Conservation (phyloP, 2,329 filamentous ascomycete genomes). For the Sporothrix sp. region DNA sequence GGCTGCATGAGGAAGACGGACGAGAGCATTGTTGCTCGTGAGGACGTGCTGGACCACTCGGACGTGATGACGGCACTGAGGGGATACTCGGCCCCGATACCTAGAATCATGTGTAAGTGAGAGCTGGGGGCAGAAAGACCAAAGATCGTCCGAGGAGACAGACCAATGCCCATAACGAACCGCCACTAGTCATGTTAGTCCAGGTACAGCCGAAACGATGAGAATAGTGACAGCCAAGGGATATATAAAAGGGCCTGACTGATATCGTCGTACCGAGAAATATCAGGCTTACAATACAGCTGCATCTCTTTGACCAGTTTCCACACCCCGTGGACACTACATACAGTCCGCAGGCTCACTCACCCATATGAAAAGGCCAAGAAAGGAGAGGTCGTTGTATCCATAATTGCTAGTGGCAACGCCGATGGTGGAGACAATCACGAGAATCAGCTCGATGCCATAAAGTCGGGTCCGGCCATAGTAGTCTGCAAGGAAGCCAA, state of each 20-base stretch:
- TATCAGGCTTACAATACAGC: too few relatives aligned
- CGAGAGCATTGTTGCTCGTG: slow-evolving; percentile 58
- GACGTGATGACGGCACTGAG: slow-evolving; percentile 57
- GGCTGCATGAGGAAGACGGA: slow-evolving; percentile 62
- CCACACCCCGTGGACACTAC: neutral
- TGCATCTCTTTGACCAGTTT: too few relatives aligned
- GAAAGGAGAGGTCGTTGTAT: slow-evolving; percentile 39
- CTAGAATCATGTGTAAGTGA: slow-evolving; percentile 24
- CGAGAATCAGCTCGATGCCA: slow-evolving; percentile 46
- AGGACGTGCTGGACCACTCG: slow-evolving; percentile 53
- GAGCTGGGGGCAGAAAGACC: neutral
- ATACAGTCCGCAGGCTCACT: slow-evolving; percentile 9
- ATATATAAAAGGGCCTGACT: neutral
- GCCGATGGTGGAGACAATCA: slow-evolving; percentile 48
- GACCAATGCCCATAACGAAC: slow-evolving; percentile 43
- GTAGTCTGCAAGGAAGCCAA: slow-evolving; percentile 44
- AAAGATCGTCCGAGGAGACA: neutral
- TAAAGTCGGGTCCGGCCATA: slow-evolving; percentile 47
- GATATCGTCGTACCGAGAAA: too few relatives aligned
- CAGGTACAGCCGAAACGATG: neutral
- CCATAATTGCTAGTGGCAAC: slow-evolving; percentile 43
- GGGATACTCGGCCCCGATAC: slow-evolving; percentile 60
- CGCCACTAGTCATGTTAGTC: slow-evolving; percentile 31
- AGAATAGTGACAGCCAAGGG: neutral
- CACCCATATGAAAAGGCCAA: slow-evolving; percentile 41